Base-by-base conservation (phyloP, 2,329 filamentous ascomycete species). In the Talaromyces atroroseus region DNA sequence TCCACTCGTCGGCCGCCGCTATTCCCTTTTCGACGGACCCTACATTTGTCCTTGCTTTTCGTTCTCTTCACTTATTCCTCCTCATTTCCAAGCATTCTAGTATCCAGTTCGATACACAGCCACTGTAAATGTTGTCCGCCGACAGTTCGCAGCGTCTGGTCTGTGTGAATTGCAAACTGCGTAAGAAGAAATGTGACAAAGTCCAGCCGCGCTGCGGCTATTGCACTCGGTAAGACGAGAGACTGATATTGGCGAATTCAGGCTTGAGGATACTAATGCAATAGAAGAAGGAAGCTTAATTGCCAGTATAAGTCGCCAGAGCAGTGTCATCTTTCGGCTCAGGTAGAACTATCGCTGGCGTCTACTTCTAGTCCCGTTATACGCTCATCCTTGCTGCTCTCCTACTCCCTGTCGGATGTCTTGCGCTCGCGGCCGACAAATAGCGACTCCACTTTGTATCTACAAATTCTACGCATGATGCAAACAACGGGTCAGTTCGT, bases 401-500 rank as follows among this genome's bases (percentile, higher is more conserved):
- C 50, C 11, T 32, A 52, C 50, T 36, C 42, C 11, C 21, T 54
- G 16, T 48, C 52, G 14, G 52, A 46, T 16, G 44, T 38, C 29
- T 38, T 54, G n/a, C 52, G 34, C 20, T 48, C 52, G 10, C 29
- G 34, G 32, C 52, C 52, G 20, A 54, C 52, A 54, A 56, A 45
- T 56, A 21, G 24, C 11, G 24, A 56, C 26, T 50, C 47, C 18
- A 46, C n/a, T 12, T 23, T 56, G 23, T 49, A 56, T 16, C 40
- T 50, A 2, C 40, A 49, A 11, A 29, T 40, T 21, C 16, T 50
- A 18, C 29, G 40, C 20, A 56, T 56, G 20, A 57, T 64, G 36
- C 52, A 54, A 42, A 48, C 49, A 42, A 61, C 59, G 1, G 61
- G 64, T 2, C 56, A 52, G 26, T 62, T 49, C 47, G 36, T 66